Base-by-base conservation (phyloP, 202 grass and related monocot genomes). In the Miscanthus sacchariflorus region DNA sequence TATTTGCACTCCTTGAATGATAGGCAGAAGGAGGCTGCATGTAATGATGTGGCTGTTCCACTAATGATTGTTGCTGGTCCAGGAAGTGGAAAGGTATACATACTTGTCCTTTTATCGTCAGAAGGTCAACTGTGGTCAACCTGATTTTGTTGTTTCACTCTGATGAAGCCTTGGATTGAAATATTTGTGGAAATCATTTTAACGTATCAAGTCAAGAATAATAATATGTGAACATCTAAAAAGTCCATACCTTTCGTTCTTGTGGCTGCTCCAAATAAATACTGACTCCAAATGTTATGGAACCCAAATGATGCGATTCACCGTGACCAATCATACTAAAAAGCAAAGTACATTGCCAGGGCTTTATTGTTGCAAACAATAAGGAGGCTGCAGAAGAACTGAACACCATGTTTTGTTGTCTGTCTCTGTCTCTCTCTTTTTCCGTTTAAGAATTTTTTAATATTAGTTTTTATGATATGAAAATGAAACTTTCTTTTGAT, bases 41-140 rank as follows among this genome's bases (percentile, higher is more conserved):
- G 91, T 75, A 93, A 89, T 43, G 89, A 99, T 72, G 91, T 92
- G 27, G 79, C 91, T 21, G 65, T 99, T 78, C 96, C 96, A 30
- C 80, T 99, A 77, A 96, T 96, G 91, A 96, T 99, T 19, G 88
- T 95, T 61, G 94, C 92, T 21, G 94, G 96, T 76, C 94, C 94
- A 35, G 92, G 96, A 85, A 99, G 94, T 86, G 91, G 92, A 93
- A 99, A 99, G 94, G 94, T 99, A 86, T 43, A 76, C 75, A 12
- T 40, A 69, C 10, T 11, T 48, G 6, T 36, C 46, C 72, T 83
- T 72, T 78, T 56, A 24, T 63, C 59, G 70, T 70, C 70, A 77
- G 48, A 80, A 69, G 7, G 43, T 1, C 56, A 56, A 43, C 39
- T 12, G 15, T 78, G 33, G 35, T 56, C 21, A 76, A 70, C 64